Evolutionary conservation across 768 basidiomycete species (phyloP), one percentile per base, ranked within the genome.

Genomic region (Lentinula detonsa): DNA sequence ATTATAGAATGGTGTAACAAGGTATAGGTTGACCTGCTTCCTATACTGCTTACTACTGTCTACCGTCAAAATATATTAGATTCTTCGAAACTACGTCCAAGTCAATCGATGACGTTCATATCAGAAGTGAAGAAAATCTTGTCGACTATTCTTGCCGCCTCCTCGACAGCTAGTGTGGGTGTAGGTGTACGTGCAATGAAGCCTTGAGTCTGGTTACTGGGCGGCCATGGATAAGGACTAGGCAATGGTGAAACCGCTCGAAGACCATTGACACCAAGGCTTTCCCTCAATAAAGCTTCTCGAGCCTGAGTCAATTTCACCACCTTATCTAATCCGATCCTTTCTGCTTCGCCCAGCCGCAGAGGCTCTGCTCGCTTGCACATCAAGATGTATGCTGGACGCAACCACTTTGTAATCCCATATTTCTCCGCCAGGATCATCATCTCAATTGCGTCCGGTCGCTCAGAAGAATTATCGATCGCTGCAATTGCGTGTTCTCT

Each of bases 1-100:
- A 43, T 60, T 23, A 42, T 60, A 43, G 59, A 60, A n/a, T 60
- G 59, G 59, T 60, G 59, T 52, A 5, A 50, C 33, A 60, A 34
- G 40, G 37, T 54, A 40, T 52, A 52, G 50, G n/a, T 16, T 52
- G 21, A 9, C 46, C 46, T 23, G 21, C 46, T 48, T 48, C 46
- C 50, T 31, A 16, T 50, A 50, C 28, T 50, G 23, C 49, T 15
- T 52, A 52, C 50, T 52, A 18, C 50, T 23, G 18, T 43, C 45
- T 48, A 48, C 21, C n/a, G 18, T n/a, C 46, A 48, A 11, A 48
- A 48, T 48, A 48, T 21, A 16, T 43, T 43, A 43, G 42, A 43
- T 16, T 3, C 42, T 43, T 43, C 16, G 42, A 6, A 7, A 39
- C 37, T 39, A 39, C 37, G 13, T 39, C 7, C 37, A 39, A 2